Percentiles rank a stretch among this genome's conserved stretches.
Evolutionary conservation across 2,329 filamentous ascomycete genomes (phyloP).

Genomic region (Alternaria triticina): DNA sequence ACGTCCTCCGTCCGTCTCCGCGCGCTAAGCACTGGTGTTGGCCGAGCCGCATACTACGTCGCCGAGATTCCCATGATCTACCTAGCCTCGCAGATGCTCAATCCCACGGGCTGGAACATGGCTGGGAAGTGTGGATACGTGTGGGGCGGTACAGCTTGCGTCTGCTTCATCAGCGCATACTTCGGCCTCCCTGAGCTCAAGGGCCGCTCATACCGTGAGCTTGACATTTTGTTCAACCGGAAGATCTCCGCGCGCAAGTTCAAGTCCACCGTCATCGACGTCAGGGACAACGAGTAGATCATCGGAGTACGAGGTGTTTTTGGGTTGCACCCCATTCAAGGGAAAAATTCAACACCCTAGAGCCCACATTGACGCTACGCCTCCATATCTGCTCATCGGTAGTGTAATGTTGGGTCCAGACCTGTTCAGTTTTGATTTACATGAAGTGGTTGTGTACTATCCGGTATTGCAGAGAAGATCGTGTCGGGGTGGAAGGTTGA

Average conservation of each 20-base stretch:
- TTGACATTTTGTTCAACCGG: constrained; percentile 54
- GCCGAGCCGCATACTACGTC: constrained; percentile 67
- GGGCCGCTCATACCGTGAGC: constrained; percentile 55
- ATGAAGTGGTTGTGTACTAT: neutral
- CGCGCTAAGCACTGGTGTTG: constrained; percentile 67
- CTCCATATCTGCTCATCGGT: neutral
- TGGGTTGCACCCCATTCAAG: neutral
- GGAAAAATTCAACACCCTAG: neutral
- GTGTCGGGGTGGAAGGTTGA: neutral
- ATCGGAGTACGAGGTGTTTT: neutral
- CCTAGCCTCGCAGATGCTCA: constrained; percentile 61
- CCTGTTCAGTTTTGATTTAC: neutral
- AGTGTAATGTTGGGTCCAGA: neutral
- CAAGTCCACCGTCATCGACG: constrained; percentile 62
- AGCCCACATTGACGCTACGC: neutral
- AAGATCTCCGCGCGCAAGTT: constrained; percentile 60
- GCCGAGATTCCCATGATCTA: constrained; percentile 71
- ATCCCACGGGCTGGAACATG: constrained; percentile 50
- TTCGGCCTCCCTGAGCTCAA: constrained; percentile 62
- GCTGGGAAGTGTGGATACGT: constrained; percentile 39
- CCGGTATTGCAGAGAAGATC: neutral
- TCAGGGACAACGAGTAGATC: constrained; percentile 66
- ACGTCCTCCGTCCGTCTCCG: constrained; percentile 69
- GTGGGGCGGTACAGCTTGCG: constrained; percentile 54
- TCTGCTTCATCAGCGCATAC: constrained; percentile 61